phyloP scores from a whole-genome alignment of 2,329 filamentous ascomycete species.

The Gaeumannomyces sp. region DNA sequence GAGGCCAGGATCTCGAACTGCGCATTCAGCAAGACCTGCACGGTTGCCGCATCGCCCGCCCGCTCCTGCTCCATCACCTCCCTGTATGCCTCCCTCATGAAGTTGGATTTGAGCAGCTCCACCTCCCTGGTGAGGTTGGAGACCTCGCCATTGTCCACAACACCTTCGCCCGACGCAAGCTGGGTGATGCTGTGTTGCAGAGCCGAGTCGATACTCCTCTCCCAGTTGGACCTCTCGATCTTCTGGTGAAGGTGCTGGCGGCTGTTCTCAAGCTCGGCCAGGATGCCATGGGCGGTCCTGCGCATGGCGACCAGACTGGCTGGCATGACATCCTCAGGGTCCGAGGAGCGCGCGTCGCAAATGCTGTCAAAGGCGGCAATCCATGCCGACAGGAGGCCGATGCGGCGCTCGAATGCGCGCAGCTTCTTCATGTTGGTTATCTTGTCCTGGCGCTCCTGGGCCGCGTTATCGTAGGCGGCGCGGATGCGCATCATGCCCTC shows the following conservation, averaged over 20 bases:
- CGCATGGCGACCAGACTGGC: constrained; percentile 67
- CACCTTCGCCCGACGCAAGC: constrained; percentile 62
- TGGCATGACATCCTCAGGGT: constrained; percentile 59
- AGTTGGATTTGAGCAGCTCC: constrained; percentile 77
- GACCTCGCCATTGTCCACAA: constrained; percentile 59
- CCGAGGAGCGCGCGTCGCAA: constrained; percentile 58
- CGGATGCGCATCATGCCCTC: constrained; percentile 79
- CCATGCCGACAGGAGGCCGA: constrained; percentile 83
- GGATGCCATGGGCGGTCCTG: constrained; percentile 81
- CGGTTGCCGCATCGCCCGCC: constrained; percentile 65
- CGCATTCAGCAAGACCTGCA: constrained; percentile 79
- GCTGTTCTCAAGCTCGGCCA: constrained; percentile 83
- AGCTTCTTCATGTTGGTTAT: constrained; percentile 73
- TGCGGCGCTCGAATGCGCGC: constrained; percentile 76
- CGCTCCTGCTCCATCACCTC: constrained; percentile 82
- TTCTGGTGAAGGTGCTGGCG: constrained; percentile 85
- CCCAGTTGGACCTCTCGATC: constrained; percentile 77
- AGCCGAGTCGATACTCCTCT: constrained; percentile 78
- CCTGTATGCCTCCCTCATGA: constrained; percentile 70
- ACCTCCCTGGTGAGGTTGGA: constrained; percentile 72
- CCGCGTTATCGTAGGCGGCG: constrained; percentile 75
- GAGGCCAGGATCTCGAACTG: constrained; percentile 89
- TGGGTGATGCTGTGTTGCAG: constrained; percentile 79
- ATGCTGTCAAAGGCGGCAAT: constrained; percentile 84
- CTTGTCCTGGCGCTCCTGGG: constrained; percentile 71